These are phyloP conservation scores for Gloeopeniophorella convolvens DNA, from an alignment of 768 basidiomycete genomes.

Conservation along the genomic window DNA sequence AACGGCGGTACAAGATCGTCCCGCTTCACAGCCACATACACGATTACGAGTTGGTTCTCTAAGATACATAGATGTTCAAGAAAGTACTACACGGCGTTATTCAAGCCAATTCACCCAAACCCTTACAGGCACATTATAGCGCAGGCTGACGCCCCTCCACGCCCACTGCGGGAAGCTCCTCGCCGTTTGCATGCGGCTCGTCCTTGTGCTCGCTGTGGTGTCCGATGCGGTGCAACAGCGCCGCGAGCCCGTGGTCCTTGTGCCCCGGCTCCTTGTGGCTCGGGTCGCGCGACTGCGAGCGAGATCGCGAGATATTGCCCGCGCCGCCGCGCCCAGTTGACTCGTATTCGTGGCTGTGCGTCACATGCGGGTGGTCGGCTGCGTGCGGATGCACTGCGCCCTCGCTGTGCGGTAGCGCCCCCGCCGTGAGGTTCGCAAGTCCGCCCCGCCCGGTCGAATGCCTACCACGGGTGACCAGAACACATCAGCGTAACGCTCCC, in stretches of 20 bases:
- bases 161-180: not conserved
- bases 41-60: too few species aligned
- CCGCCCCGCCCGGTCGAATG: slow-evolving; percentile 70
- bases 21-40: too few species aligned
- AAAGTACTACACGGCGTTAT: too few species aligned
- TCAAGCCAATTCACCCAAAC: not conserved
- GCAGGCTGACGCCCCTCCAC: not conserved
- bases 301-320: slow-evolving; percentile 47
- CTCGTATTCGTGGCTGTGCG: slow-evolving; percentile 27
- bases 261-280: not conserved
- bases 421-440: slow-evolving; percentile 46
- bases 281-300: slow-evolving; percentile 30
- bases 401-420: slow-evolving; percentile 23
- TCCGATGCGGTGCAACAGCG: slow-evolving; percentile 16
- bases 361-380: not conserved
- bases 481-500: too few species aligned
- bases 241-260: slow-evolving; percentile 5
- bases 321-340: slow-evolving; percentile 53
- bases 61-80: too few species aligned
- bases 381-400: slow-evolving; percentile 8
- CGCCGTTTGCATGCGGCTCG: not conserved
- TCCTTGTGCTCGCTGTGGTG: not conserved
- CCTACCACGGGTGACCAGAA: slow-evolving; percentile 27
- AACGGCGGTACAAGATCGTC: too few species aligned
- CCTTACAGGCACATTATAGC: not conserved